Conservation (phyloP, 352 stramenopile species). For the Pythium plurisporium region DNA sequence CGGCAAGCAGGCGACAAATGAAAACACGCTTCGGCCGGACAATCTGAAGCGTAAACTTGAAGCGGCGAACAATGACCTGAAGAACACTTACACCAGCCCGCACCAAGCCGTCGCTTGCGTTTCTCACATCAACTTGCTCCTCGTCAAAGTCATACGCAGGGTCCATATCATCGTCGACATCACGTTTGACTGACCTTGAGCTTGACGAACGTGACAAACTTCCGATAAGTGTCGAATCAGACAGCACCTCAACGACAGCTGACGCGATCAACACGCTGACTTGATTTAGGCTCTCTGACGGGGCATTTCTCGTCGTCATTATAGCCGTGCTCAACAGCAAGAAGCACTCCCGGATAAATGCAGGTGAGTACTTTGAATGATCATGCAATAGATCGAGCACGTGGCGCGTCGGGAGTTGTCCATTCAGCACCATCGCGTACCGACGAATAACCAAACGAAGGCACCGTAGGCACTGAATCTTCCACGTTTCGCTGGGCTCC, state of each 20-base stretch:
- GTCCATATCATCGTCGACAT: conserved; percentile 28
- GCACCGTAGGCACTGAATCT: conserved; percentile 56
- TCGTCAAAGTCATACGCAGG: conserved; percentile 49
- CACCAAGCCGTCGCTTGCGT: conserved; percentile 60
- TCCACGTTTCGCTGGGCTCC: conserved; percentile 56
- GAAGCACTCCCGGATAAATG: conserved; percentile 73
- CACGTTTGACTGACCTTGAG: background rate
- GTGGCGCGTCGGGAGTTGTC: conserved; percentile 56
- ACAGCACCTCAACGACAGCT: conserved; percentile 55
- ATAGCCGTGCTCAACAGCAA: conserved; percentile 71
- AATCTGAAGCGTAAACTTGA: conserved; percentile 62
- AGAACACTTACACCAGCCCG: conserved; percentile 64
- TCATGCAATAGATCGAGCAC: conserved; percentile 60
- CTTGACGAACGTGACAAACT: conserved; percentile 32
- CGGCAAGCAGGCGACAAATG: conserved; percentile 62
- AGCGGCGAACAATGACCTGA: conserved; percentile 60
- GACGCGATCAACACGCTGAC: conserved; percentile 41
- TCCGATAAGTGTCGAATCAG: conserved; percentile 47
- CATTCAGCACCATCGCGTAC: conserved; percentile 78
- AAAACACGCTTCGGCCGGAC: conserved; percentile 67
- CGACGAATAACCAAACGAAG: conserved; percentile 65
- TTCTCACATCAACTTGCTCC: conserved; percentile 53
- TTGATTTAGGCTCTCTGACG: conserved; percentile 60
- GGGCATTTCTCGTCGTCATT: conserved; percentile 53
- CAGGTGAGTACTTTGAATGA: conserved; percentile 36